Conservation (phyloP, 2,329 filamentous ascomycete genomes). For the Hymenoscyphus repandus region DNA sequence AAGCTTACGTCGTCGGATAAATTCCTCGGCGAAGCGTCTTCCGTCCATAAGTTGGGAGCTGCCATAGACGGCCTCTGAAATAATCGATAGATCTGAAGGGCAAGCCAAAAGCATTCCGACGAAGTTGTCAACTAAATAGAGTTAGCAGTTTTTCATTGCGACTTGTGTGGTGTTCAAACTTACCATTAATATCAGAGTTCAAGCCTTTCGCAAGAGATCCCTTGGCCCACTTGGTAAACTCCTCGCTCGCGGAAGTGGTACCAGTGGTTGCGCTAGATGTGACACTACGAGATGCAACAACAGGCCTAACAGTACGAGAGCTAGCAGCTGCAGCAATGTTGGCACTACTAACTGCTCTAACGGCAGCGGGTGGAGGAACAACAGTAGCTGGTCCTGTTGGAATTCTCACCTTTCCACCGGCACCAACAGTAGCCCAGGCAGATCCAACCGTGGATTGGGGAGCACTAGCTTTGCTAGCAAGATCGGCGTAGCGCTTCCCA, state of each 20-base stretch:
- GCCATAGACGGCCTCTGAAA: conserved; percentile 85
- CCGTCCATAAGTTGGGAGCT: conserved; percentile 87
- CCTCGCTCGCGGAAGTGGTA: conserved; percentile 62
- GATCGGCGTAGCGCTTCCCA: conserved; percentile 90
- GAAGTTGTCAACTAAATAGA: conserved; percentile 56
- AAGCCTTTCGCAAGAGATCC: conserved; percentile 71
- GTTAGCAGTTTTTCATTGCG: conserved; percentile 30
- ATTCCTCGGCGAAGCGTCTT: conserved; percentile 90
- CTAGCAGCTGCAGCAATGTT: conserved; percentile 15
- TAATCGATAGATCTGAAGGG: conserved; percentile 71
- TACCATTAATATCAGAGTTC: conserved; percentile 62
- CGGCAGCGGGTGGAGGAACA: conserved; percentile 40
- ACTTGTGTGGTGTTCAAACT: conserved; percentile 7
- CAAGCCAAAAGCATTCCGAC: conserved; percentile 70
- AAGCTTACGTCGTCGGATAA: conserved; percentile 84
- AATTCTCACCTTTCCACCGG: conserved; percentile 83
- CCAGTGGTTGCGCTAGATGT: conserved; percentile 37
- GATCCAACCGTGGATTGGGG: conserved; percentile 42
- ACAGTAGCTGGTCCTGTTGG: conserved; percentile 55
- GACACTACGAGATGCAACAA: conserved; percentile 42
- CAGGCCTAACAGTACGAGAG: conserved; percentile 45
- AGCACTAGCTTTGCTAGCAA: conserved; percentile 68
- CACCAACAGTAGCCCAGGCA: conserved; percentile 94
- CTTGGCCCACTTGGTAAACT: conserved; percentile 91
- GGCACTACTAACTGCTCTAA: conserved; percentile 34